A percentile compares a stretch with the other conserved stretches of the same genome.
These are phyloP conservation scores for Gossypium laxum DNA, from an alignment of 441 rosid genomes.

Conservation along the genomic window DNA sequence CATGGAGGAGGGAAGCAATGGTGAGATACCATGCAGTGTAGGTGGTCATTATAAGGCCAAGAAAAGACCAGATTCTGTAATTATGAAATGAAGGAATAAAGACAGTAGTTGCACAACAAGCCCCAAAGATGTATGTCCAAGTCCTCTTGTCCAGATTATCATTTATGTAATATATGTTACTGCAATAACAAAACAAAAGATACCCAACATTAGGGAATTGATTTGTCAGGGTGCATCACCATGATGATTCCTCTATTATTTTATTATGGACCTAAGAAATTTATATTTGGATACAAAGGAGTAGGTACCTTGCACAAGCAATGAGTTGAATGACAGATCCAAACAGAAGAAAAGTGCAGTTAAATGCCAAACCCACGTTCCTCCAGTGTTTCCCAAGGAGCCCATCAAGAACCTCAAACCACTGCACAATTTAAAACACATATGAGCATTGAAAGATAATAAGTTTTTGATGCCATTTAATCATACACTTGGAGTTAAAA, in stretches of 20 bases:
- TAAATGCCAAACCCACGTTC: slow-evolving; percentile 70
- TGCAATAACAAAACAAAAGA: slow-evolving; percentile 22
- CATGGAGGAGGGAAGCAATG: slow-evolving; percentile 58
- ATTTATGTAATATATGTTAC: slow-evolving; percentile 70
- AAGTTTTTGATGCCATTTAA: neutral
- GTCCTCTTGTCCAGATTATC: slow-evolving; percentile 74
- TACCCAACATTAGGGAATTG: neutral
- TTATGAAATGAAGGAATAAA: slow-evolving; percentile 72
- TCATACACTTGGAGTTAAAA: neutral
- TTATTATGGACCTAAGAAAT: neutral
- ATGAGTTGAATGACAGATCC: slow-evolving; percentile 80
- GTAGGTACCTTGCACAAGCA: slow-evolving; percentile 58
- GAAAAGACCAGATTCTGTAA: slow-evolving; percentile 74
- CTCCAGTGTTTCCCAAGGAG: slow-evolving; percentile 71
- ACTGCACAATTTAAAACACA: slow-evolving; percentile 20
- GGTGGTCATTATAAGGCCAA: slow-evolving; percentile 70
- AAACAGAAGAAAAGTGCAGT: slow-evolving; percentile 68
- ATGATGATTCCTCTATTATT: neutral
- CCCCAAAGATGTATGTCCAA: slow-evolving; percentile 68
- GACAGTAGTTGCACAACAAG: slow-evolving; percentile 75
- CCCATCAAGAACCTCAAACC: slow-evolving; percentile 80
- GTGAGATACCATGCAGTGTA: slow-evolving; percentile 75
- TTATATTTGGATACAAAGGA: slow-evolving; percentile 2
- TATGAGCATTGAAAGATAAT: neutral
- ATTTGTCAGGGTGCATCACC: neutral